Base-by-base conservation (phyloP, 305 asterid species). In the Withania somnifera region DNA sequence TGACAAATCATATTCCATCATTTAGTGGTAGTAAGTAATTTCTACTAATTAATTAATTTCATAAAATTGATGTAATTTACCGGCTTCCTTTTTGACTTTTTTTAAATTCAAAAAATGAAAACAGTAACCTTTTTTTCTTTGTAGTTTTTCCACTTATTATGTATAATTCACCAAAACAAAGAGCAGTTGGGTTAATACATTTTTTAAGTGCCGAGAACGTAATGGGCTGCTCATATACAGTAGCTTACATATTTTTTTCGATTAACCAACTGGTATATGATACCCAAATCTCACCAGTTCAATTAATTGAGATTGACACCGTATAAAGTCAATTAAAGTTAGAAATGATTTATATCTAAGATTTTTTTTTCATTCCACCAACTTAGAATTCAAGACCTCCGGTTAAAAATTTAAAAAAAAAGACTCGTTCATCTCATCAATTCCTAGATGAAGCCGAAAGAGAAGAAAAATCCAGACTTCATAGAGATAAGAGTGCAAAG, bases 341-440 rank as follows among this genome's bases (percentile, higher is more conserved):
- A 0, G 15, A 26, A 26, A 60, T 60, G 1, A 0, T 11, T 3
- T 15, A 5, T 5, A 0, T 26, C 2, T n/a, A 14, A 5, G 17
- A 45, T 11, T 3, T 1, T 13, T 40, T 40, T 47, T 3, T 13
- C 17, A 60, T 5, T 13, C 3, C 14, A 0, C 0, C 0, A 5
- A 60, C 28, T 60, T 0, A 60, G 26, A 60, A 0, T 26, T 0
- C 0, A 24, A 0, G 6, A 24, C 0, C 0, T 60, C 4, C 2
- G 0, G 13, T 13, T 60, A 26, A 60, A 58, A 58, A 20, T 20
- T n/a, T n/a, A n/a, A n/a, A n/a, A 2, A 10, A 1, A 0, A 45
- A 11, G 14, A 3, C 40, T 36, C 5, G 0, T 34, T 36, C 6
- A 36, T 36, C 45, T 1, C 9, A 6, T 38, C 10, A 38, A 6